phyloP scores from a whole-genome alignment of 1,139 yeast species.

The Candida glucosophila region DNA sequence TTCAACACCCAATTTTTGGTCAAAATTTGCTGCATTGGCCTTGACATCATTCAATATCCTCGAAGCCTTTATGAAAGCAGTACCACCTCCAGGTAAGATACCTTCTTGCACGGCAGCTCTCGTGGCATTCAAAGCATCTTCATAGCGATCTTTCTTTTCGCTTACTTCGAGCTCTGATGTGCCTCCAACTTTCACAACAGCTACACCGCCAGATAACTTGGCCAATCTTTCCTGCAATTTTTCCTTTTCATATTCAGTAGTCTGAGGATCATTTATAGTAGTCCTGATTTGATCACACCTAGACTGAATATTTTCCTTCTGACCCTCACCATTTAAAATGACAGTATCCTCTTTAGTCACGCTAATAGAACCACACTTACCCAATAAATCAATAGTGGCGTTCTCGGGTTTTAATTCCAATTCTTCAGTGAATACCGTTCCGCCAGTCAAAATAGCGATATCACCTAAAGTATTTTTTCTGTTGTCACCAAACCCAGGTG shows the following conservation, averaged over 20 bases:
- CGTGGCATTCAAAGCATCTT: slow-evolving; percentile 97
- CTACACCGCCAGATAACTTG: slow-evolving; percentile 98
- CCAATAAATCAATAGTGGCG: slow-evolving; percentile 85
- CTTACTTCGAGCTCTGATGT: slow-evolving; percentile 98
- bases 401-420: slow-evolving; percentile 96
- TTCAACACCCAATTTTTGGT: slow-evolving; percentile 96
- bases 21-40: slow-evolving; percentile 72
- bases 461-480: slow-evolving; percentile 97
- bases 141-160: slow-evolving; percentile 99
- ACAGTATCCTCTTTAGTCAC: slow-evolving; percentile 98
- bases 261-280: slow-evolving; percentile 59
- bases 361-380: slow-evolving; percentile 88
- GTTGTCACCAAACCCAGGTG: slow-evolving; percentile 99
- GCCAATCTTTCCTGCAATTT: slow-evolving; percentile 98
- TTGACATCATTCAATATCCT: slow-evolving; percentile 69
- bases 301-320: slow-evolving; percentile 76
- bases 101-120: slow-evolving; percentile 99
- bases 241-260: slow-evolving; percentile 95
- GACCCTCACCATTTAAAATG: slow-evolving; percentile 90
- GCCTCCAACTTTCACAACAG: slow-evolving; percentile 97
- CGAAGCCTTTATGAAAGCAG: slow-evolving; percentile 94
- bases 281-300: slow-evolving; percentile 96
- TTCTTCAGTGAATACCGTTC: slow-evolving; percentile 98
- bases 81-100: slow-evolving; percentile 99
- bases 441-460: slow-evolving; percentile 93